Evolutionary conservation across 106 monocot genomes (phyloP), one percentile per base, ranked within the genome.

Genomic region (Acorus gramineus): DNA sequence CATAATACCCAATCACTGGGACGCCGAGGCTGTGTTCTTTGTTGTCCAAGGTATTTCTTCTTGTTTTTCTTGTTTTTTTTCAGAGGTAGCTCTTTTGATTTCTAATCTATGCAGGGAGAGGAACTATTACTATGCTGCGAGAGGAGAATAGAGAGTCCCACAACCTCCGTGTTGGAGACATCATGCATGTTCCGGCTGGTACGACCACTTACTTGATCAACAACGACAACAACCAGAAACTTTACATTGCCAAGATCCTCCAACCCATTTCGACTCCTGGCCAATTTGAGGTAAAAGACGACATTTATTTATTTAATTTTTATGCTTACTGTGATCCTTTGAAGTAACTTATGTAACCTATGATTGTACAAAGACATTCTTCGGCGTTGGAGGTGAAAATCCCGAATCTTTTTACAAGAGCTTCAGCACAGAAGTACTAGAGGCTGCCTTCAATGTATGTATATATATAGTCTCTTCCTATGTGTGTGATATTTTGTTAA

Each of bases 1-100:
- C 65, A 10, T 71, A 4, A 53, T 77, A 89, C 85, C 89, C 93
- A 89, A 93, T 93, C 28, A 45, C 13, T 14, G 59, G 5, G 82
- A 86, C n/a, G 74, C 82, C 0, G 86, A 82, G 1, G 47, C 12
- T 0, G 10, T 83, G 14, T 54, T 68, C 71, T 85, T 72, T 28
- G 81, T 85, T 8, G 53, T 62, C 3, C 46, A 57, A 46, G 85
- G 84, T 50, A 52, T 2, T 52, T 10, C 2, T 50, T n/a, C 5
- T 28, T 28, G 14, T 5, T 4, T 56, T 63, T 47, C 2, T 3
- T 6, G 8, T 42, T 52, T 4, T 7, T 2, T 8, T 60, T 43
- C 3, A 57, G 28, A 13, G 8, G 52, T 7, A 8, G 53, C 14
- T 61, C 54, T 3, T 7, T 3, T 11, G 10, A 2, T 6, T 52